A percentile compares a stretch with the other conserved stretches of the same genome.
phyloP scores from a whole-genome alignment of 345 rosid species.

The Populus tremula region DNA sequence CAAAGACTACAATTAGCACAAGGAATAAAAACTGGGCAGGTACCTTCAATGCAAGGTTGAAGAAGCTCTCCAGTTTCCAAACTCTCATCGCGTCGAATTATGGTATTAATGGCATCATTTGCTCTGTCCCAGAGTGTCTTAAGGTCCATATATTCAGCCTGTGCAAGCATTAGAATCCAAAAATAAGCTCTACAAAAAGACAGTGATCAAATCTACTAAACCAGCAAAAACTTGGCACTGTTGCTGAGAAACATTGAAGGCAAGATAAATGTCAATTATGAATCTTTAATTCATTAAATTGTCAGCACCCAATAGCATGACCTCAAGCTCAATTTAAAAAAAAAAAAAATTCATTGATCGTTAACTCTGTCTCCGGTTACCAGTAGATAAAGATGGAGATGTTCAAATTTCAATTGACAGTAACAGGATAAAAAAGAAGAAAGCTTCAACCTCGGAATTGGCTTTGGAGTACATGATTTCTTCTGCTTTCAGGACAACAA shows the following conservation, averaged over 20 bases:
- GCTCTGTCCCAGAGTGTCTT: conserved; percentile 53
- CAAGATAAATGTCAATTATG: neutral
- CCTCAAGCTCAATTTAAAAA: neutral
- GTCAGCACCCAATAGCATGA: neutral
- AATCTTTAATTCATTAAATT: neutral
- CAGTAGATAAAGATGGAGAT: conserved; percentile 1
- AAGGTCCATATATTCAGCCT: conserved; percentile 65
- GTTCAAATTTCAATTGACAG: conserved; percentile 8
- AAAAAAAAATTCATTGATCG: neutral
- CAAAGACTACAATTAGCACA: conserved; percentile 12
- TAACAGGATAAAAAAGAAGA: neutral
- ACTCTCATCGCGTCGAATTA: conserved; percentile 55
- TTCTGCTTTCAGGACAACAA: conserved; percentile 67
- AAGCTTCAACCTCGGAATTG: conserved; percentile 54
- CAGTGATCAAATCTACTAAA: conserved; percentile 8
- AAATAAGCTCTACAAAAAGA: conserved; percentile 3
- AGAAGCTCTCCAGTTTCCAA: conserved; percentile 61
- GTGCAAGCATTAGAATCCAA: conserved; percentile 15
- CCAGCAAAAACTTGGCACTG: neutral
- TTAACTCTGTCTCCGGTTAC: neutral
- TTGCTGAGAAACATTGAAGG: neutral
- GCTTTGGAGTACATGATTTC: conserved; percentile 75
- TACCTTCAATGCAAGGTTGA: conserved; percentile 80
- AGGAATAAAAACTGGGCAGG: neutral
- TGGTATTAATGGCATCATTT: conserved; percentile 65